A percentile compares a stretch with the other conserved stretches of the same genome.
phyloP scores from a whole-genome alignment of 768 basidiomycete species.

The Lyophyllum atratum region DNA sequence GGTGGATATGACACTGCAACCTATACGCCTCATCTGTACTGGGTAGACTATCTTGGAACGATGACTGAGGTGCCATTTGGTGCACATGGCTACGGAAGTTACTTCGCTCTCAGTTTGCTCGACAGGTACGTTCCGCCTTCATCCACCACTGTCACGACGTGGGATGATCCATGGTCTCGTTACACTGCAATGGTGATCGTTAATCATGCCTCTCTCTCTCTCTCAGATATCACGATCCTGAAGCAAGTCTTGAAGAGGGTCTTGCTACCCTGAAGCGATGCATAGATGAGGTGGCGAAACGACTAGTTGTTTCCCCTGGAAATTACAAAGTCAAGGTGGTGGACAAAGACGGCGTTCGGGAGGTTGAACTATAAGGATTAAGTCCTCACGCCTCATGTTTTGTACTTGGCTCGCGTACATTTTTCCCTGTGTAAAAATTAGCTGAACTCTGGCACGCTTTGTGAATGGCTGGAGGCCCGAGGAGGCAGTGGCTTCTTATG shows the following conservation, averaged over 20 bases:
- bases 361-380: constrained; percentile 62
- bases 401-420: constrained; percentile 10
- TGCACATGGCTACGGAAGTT: constrained; percentile 93
- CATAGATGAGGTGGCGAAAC: constrained; percentile 84
- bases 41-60: constrained; percentile 96
- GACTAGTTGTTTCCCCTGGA: constrained; percentile 76
- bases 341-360: constrained; percentile 87
- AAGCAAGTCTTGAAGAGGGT: constrained; percentile 83
- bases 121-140: constrained; percentile 63
- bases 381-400: constrained; percentile 2
- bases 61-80: constrained; percentile 87
- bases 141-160: not conserved
- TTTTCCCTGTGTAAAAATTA: constrained; percentile 8
- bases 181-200: not conserved
- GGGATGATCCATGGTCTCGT: not conserved
- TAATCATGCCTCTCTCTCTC: not conserved
- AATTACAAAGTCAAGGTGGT: constrained; percentile 90
- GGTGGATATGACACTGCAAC: constrained; percentile 89
- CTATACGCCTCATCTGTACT: constrained; percentile 78
- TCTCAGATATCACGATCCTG: constrained; percentile 85
- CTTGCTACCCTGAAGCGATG: constrained; percentile 83
- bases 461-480: not conserved
- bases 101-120: constrained; percentile 89
- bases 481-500: not conserved
- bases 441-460: not conserved